Evolutionary conservation across 345 rosid species (phyloP).

Genomic region (Eucalyptus paniculata): DNA sequence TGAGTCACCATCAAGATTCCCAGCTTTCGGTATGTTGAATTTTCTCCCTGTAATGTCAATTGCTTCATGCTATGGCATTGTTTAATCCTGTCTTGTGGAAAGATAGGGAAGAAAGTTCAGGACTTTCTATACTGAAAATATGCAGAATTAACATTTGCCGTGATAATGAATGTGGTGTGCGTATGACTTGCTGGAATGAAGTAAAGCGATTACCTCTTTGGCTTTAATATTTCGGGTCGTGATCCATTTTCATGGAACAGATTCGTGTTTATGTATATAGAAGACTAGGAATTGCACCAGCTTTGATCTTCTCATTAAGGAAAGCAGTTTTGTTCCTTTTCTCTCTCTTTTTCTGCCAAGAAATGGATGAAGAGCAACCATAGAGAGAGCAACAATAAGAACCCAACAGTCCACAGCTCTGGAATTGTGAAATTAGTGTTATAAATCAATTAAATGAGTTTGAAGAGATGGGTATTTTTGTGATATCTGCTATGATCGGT

Average conservation of each 20-base stretch:
- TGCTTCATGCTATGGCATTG: rapidly evolving
- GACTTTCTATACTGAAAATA: no score
- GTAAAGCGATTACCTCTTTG: not conserved
- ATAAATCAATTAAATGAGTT: no score
- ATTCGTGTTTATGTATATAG: not conserved
- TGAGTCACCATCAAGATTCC: no score
- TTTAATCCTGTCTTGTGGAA: no score
- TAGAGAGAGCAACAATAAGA: no score
- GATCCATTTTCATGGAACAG: not conserved
- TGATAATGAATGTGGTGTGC: not conserved
- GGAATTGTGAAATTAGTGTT: no score
- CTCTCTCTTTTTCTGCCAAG: not conserved
- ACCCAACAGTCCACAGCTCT: rapidly evolving
- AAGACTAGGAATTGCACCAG: not conserved
- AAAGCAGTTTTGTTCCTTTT: not conserved
- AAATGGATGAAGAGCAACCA: not conserved
- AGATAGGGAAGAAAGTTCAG: no score
- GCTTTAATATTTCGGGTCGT: not conserved
- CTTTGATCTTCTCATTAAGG: not conserved
- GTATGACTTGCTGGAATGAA: not conserved
- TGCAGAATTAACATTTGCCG: not conserved
- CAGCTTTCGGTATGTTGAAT: no score
- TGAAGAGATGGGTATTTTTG: no score
- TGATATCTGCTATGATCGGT: no score
- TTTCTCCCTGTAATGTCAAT: no score